Percentiles rank a stretch among this genome's conserved stretches.
phyloP scores from a whole-genome alignment of 495 filamentous ascomycete genomes.

The Niebla homalea region DNA sequence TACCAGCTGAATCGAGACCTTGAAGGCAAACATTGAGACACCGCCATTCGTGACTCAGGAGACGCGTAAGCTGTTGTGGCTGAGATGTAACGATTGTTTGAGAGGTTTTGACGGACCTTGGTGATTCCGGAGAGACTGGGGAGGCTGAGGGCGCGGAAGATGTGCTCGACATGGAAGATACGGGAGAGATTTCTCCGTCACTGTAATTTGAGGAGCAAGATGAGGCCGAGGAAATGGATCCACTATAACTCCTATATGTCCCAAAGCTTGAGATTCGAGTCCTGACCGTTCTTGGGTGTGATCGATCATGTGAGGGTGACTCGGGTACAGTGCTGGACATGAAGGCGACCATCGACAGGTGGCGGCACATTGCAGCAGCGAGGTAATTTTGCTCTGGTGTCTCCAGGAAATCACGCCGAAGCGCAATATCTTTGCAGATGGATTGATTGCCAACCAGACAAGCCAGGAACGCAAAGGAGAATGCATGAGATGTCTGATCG shows the following conservation, averaged over 20 bases:
- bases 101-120: background rate
- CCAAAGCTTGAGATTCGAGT: background rate
- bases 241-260: background rate
- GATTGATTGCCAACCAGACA: constrained; percentile 8
- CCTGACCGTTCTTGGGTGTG: background rate
- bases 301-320: background rate
- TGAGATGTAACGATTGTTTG: constrained; percentile 1
- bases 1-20: background rate
- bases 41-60: constrained; percentile 8
- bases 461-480: constrained; percentile 6
- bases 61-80: constrained; percentile 3
- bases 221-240: constrained; percentile 10
- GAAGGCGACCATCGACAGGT: constrained; percentile 10
- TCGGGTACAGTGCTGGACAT: constrained; percentile 7
- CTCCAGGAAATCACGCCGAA: constrained; percentile 6
- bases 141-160: constrained; percentile 6
- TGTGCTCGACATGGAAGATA: constrained; percentile 7
- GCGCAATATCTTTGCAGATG: background rate
- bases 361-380: constrained; percentile 10
- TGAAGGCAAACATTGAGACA: constrained; percentile 8
- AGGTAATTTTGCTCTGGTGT: constrained; percentile 14
- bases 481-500: constrained; percentile 10
- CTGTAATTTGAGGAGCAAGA: constrained; percentile 4
- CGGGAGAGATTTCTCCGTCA: constrained; percentile 7
- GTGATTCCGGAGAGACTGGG: background rate